Percentiles rank a stretch among this genome's conserved stretches.
Conservation (phyloP, 345 rosid species). For the Gossypium sturtianum region DNA sequence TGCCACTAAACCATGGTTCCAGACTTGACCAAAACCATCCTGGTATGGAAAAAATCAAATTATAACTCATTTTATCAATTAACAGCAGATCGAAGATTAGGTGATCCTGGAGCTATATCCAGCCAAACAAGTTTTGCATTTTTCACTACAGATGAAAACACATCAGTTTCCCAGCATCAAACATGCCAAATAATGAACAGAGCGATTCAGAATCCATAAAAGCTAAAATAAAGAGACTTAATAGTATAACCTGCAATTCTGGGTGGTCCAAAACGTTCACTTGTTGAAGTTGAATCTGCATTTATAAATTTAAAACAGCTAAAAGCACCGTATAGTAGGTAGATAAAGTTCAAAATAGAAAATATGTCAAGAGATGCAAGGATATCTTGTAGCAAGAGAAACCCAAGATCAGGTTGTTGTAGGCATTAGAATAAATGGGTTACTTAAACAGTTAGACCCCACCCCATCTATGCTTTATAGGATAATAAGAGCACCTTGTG, state of each 20-base stretch:
- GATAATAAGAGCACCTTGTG: conserved; percentile 41
- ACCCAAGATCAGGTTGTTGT: background rate
- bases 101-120: background rate
- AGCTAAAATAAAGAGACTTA: background rate
- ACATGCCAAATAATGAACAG: background rate
- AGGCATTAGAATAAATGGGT: background rate
- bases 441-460: background rate
- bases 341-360: background rate
- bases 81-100: background rate
- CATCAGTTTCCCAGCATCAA: background rate
- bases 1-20: conserved; percentile 60
- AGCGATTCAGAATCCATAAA: background rate
- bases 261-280: conserved; percentile 66
- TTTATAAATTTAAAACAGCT: conserved; percentile 7
- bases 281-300: conserved; percentile 54
- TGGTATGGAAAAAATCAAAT: conserved; percentile 21
- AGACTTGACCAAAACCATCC: conserved; percentile 82
- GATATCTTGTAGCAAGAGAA: background rate
- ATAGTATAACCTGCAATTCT: conserved; percentile 51
- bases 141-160: background rate
- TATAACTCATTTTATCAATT: background rate
- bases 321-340: background rate
- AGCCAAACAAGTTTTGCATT: background rate
- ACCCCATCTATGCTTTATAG: background rate
- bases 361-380: background rate